Evolutionary conservation across 148 eudicot species (phyloP).

Genomic region (Diospyros kaki): DNA sequence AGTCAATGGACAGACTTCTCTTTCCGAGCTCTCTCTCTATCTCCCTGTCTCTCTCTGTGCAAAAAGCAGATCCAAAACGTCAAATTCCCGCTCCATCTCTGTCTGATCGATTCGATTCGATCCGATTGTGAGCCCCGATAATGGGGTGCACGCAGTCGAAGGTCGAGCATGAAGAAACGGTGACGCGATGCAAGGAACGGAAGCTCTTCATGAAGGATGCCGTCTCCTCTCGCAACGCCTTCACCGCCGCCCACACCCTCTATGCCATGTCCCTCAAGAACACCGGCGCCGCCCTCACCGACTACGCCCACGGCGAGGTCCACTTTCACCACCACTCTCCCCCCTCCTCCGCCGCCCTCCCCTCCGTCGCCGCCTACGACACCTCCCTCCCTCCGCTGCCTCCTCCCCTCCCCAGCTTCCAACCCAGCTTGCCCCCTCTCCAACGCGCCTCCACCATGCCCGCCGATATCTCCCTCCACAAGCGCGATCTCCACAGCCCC

Average conservation of each 20-base stretch:
- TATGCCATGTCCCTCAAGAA: slow-evolving; percentile 54
- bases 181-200: slow-evolving; percentile 67
- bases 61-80: background rate
- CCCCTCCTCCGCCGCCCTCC: slow-evolving; percentile 9
- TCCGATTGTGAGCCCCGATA: slow-evolving; percentile 8
- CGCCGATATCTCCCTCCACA: slow-evolving; percentile 48
- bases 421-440: slow-evolving; percentile 31
- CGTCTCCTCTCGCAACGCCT: slow-evolving; percentile 61
- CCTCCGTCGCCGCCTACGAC: background rate
- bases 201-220: slow-evolving; percentile 59
- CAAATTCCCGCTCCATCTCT: slow-evolving; percentile 3
- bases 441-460: slow-evolving; percentile 82
- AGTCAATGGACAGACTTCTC: no score
- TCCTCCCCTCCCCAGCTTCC: slow-evolving; percentile 27
- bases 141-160: slow-evolving; percentile 81
- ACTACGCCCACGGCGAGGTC: slow-evolving; percentile 59
- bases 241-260: slow-evolving; percentile 65
- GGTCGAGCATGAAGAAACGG: slow-evolving; percentile 88
- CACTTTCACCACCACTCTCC: slow-evolving; percentile 16
- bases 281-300: slow-evolving; percentile 73
- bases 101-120: background rate
- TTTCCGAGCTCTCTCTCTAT: background rate
- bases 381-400: slow-evolving; percentile 20
- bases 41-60: background rate
- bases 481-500: slow-evolving; percentile 12